Conservation (phyloP, 1,284 basidiomycete genomes). For the Ceratobasidium sp. region DNA sequence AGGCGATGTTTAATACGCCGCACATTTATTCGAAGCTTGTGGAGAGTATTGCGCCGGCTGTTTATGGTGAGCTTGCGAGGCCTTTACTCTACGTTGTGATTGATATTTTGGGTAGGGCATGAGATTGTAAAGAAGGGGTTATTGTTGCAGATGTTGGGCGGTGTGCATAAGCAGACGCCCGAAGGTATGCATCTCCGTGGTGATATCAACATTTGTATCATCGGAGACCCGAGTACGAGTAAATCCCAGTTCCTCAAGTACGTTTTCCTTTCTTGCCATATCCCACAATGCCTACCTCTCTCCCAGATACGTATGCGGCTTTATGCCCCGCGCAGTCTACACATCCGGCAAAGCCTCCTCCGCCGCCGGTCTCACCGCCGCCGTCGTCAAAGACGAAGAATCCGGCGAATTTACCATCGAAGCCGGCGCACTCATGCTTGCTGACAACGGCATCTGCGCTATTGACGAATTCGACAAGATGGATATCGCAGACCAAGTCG, state of each 20-base stretch:
- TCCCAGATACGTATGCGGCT: constrained; percentile 94
- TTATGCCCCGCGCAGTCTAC: constrained; percentile 97
- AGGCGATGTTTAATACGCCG: constrained; percentile 90
- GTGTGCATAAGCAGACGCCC: constrained; percentile 95
- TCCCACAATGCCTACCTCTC: not conserved
- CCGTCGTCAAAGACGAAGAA: constrained; percentile 98
- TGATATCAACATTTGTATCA: constrained; percentile 98
- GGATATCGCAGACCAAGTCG: constrained; percentile 98
- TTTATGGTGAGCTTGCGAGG: constrained; percentile 70
- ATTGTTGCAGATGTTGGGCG: constrained; percentile 98
- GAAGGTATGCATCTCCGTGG: constrained; percentile 98
- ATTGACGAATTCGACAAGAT: constrained; percentile 99
- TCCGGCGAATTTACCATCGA: constrained; percentile 99
- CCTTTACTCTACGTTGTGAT: not conserved
- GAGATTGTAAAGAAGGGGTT: constrained; percentile 99
- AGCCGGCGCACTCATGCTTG: constrained; percentile 98
- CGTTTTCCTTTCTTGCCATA: constrained; percentile 52
- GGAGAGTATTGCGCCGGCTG: constrained; percentile 95
- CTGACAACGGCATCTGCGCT: constrained; percentile 99
- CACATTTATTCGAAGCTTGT: constrained; percentile 96
- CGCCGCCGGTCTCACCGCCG: constrained; percentile 97
- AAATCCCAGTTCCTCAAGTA: constrained; percentile 99
- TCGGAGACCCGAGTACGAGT: constrained; percentile 96
- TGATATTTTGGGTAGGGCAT: constrained; percentile 63
- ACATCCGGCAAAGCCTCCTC: constrained; percentile 99